Base-by-base conservation (phyloP, 441 rosid genomes). In the Populus hybrid region DNA sequence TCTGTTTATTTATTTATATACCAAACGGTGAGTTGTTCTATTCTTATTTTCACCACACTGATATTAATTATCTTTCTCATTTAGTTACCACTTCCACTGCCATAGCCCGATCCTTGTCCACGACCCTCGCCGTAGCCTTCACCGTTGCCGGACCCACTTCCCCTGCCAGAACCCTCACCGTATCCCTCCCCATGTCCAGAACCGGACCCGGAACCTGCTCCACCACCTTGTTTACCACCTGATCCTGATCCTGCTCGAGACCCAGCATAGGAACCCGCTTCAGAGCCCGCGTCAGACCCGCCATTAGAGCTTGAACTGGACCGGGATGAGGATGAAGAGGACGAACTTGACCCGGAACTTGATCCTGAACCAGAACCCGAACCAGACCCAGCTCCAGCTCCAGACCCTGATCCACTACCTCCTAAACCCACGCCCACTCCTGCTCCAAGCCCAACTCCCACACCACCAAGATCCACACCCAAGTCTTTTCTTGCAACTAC, bases 201-300 rank as follows among this genome's bases (percentile, higher is more conserved):
- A 34, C 85, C 85, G 1, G 71, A 78, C 4, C 90, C 91, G 5
- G 82, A 83, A 61, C 84, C 90, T 6, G 75, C 76, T 4, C 84
- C 84, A 28, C 75, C 82, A 40, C 87, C 88, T 0, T 38, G 69
- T 6, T 72, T 76, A 64, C 85, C 86, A 38, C 26, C 81, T 1
- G 85, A 74, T 2, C 91, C 78, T 24, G 81, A 79, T 34, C 82
- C 77, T 8, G 89, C 88, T 77, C 80, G 79, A 28, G 94, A 90
- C n/a, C 94, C 90, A 1, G 93, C 93, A 64, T 79, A 81, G 7
- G 94, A 91, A 21, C 93, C 92, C 0, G 90, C 92, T 64, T 79
- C 86, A 6, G 91, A 91, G 38, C 91, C 93, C 0, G 92, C 95
- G 66, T 86, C 90, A 6, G 92, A 89, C 46, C 91, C 92, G 14